Evolutionary conservation across 208 protist species (phyloP), one percentile per base, ranked within the genome.

Genomic region (Acanthamoeba castellanii): DNA sequence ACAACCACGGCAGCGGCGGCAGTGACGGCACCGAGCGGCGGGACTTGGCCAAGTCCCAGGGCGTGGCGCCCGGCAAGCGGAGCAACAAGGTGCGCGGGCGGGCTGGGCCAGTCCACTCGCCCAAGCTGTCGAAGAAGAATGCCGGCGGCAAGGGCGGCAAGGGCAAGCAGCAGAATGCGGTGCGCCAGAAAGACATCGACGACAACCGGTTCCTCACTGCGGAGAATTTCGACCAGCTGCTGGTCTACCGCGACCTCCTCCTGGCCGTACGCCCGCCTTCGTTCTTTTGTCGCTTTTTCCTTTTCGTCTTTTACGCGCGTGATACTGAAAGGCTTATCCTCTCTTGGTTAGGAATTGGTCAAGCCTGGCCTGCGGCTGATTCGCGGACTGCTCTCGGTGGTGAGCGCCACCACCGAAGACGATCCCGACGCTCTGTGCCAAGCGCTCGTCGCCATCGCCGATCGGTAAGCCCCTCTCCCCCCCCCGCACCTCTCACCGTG

Each of bases 211-310:
- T 55, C 18, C 74, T 84, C 74, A 84, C 74, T 0, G 74, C 74
- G 32, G 74, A 84, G 74, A 84, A 84, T 14, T 84, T 84, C 74
- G 74, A 84, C 27, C 74, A 84, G 74, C 74, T 84, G 9, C 42
- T 84, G 32, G 34, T 84, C 74, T 55, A 52, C 27, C 74, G 74
- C 27, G 74, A 84, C 27, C 37, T 84, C 34, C 74, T 84, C 45
- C 27, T 84, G 32, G 34, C 74, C 74, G 74, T 84, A 50, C 74
- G 37, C 34, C 5, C 8, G 8, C 18, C 74, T 52, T 52, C 74
- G 3, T 18, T 52, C 45, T n/a, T 13, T 18, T 34, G 30, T 34
- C 45, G 14, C 32, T 42, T 16, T 84, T 3, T 37, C 3, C 3
- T 37, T 1, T 84, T 84, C 22, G 50, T 84, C 14, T 27, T 74